Evolutionary conservation across 306 rosid genomes (phyloP).

Genomic region (Parietaria judaica): DNA sequence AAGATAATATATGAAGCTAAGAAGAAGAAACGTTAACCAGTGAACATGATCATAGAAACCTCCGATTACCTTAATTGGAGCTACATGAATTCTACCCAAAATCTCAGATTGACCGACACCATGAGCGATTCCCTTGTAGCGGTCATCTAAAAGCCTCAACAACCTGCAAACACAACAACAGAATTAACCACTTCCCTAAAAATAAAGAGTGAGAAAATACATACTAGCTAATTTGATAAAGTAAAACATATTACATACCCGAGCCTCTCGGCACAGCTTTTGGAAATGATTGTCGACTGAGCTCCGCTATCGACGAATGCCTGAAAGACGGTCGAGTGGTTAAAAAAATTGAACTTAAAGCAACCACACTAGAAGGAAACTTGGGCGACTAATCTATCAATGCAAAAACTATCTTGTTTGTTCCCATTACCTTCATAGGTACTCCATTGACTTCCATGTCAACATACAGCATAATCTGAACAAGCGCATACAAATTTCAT

Average conservation of each 20-base stretch:
- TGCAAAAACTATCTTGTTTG: too few species aligned
- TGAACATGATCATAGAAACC: too few species aligned
- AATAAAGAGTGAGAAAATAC: neutral
- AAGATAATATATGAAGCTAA: neutral
- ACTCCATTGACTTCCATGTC: conserved; percentile 99
- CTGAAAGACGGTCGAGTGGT: conserved; percentile 27
- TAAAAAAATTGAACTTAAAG: neutral
- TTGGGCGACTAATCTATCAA: too few species aligned
- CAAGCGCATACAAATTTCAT: conserved; percentile 13
- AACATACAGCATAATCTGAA: conserved; percentile 91
- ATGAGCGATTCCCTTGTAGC: conserved; percentile 90
- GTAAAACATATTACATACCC: conserved; percentile 52
- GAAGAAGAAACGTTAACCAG: neutral
- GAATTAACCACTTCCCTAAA: neutral
- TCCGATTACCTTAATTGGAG: conserved; percentile 81
- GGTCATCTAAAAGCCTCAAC: conserved; percentile 91
- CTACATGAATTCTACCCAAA: conserved; percentile 91
- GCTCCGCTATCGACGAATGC: conserved; percentile 99
- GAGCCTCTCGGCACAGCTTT: conserved; percentile 89
- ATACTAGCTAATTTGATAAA: conserved; percentile 11
- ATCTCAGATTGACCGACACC: conserved; percentile 98
- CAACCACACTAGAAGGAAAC: neutral
- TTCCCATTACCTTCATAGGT: conserved; percentile 61
- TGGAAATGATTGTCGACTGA: conserved; percentile 93
- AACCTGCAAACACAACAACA: conserved; percentile 43